Base-by-base conservation (phyloP, 2,329 filamentous ascomycete species). In the Pseudogymnoascus sp. region DNA sequence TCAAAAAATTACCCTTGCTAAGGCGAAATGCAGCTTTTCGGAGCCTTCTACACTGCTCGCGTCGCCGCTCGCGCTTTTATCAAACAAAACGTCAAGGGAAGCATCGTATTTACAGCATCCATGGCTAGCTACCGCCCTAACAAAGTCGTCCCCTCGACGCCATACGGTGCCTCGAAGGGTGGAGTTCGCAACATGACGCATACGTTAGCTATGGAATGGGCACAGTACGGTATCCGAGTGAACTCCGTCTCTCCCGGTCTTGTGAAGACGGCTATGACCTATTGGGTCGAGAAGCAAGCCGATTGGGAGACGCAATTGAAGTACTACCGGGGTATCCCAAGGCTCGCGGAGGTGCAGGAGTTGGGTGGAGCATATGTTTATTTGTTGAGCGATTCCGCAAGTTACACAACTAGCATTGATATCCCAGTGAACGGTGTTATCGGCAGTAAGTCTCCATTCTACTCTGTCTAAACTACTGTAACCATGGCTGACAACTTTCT, bases 321-420 rank as follows among this genome's bases (percentile, higher is more conserved):
- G 69, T 82, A 82, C 67, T 83, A 83, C 66, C 79, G 81, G 7
- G 81, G 80, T 1, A 80, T 83, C 72, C 79, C 79, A 3, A 72
- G 80, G 16, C 66, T 83, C 60, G 81, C 80, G 0, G 75, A 81
- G 66, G 78, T 80, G 4, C 77, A 80, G 68, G 80, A 82, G 59
- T 63, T 69, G 49, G 71, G 70, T 38, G 71, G 71, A 25, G 68
- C 70, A 21, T 71, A 73, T 70, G 61, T 69, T 61, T 65, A 71
- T 63, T 35, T 63, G 63, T 67, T 67, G 68, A 72, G 68, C 69
- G 72, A 64, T 70, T 68, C 69, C 0, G 72, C 70, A 5, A 75
- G 73, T 23, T 76, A 76, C 61, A 76, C 74, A 1, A 75, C 71
- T 1, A 71, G 72, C 1, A 73, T 72, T 64, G 74, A 76, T 59